Percentiles rank a stretch among this genome's conserved stretches.
These are phyloP conservation scores for Candida ipomoeae DNA, from an alignment of 805 yeast species.

Conservation along the genomic window DNA sequence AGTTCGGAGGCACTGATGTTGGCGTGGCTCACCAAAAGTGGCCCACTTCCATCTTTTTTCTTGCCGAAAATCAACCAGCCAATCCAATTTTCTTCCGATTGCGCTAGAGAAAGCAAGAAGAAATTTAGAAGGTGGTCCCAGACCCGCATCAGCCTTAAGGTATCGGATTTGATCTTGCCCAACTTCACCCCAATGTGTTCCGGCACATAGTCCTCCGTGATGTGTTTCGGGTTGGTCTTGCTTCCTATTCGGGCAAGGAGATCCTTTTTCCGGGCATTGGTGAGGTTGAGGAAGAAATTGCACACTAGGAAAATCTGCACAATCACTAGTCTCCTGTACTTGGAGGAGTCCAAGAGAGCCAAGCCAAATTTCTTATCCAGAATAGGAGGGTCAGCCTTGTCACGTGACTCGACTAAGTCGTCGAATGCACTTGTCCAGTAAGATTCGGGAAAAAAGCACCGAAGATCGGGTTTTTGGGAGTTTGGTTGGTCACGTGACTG, in stretches of 20 bases:
- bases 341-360: slow-evolving; percentile 24
- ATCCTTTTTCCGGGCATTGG: slow-evolving; percentile 19
- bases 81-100: slow-evolving; percentile 37
- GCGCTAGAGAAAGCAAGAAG: slow-evolving; percentile 24
- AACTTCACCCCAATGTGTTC: slow-evolving; percentile 22
- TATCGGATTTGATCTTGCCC: slow-evolving; percentile 25
- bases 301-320: slow-evolving; percentile 30
- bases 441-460: slow-evolving; percentile 32
- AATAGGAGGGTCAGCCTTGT: slow-evolving; percentile 2
- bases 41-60: slow-evolving; percentile 24
- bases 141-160: slow-evolving; percentile 18
- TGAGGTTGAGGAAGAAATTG: slow-evolving; percentile 29
- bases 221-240: slow-evolving; percentile 31
- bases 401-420: slow-evolving; percentile 17
- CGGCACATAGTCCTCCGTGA: slow-evolving; percentile 30
- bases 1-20: slow-evolving; percentile 22
- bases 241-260: slow-evolving; percentile 22
- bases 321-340: slow-evolving; percentile 24
- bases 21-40: slow-evolving; percentile 23
- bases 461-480: slow-evolving; percentile 10
- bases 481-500: no score
- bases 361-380: slow-evolving; percentile 24
- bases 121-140: slow-evolving; percentile 26
- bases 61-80: slow-evolving; percentile 38
- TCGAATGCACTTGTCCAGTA: slow-evolving; percentile 34